Evolutionary conservation across 2,329 filamentous ascomycete genomes (phyloP).

Genomic region (Aspergillus sp.): DNA sequence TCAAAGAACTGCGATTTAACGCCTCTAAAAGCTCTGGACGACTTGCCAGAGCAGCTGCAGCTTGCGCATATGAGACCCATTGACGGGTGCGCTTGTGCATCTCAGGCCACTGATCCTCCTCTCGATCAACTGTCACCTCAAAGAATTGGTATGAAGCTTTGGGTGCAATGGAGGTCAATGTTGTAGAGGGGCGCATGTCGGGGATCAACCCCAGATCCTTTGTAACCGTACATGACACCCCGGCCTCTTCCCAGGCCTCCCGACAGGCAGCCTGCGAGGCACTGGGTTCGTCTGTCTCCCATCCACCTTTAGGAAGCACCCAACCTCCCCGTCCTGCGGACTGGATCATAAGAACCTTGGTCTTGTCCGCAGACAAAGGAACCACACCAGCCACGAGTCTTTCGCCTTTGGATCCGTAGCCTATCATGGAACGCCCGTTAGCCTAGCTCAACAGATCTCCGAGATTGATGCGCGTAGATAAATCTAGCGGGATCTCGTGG

Average conservation of each 20-base stretch:
- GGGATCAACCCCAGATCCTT: constrained; percentile 81
- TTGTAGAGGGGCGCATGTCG: constrained; percentile 63
- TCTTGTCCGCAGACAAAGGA: constrained; percentile 78
- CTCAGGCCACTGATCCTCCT: constrained; percentile 89
- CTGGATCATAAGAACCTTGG: constrained; percentile 87
- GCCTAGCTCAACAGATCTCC: constrained; percentile 6
- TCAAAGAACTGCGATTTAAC: constrained; percentile 72
- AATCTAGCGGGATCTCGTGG: not conserved
- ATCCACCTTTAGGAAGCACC: constrained; percentile 96
- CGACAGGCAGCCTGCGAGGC: constrained; percentile 76
- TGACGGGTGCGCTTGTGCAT: constrained; percentile 82
- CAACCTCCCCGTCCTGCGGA: constrained; percentile 86
- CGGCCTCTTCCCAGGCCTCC: constrained; percentile 97
- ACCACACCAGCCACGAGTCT: constrained; percentile 93
- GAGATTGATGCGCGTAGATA: not conserved
- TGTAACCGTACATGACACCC: constrained; percentile 78
- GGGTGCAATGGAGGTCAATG: constrained; percentile 57
- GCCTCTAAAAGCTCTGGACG: constrained; percentile 87
- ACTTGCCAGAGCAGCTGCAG: constrained; percentile 68
- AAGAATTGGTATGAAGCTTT: constrained; percentile 60
- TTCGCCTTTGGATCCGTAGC: constrained; percentile 88
- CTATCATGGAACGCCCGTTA: constrained; percentile 44
- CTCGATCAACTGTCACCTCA: constrained; percentile 80
- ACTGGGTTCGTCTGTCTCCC: constrained; percentile 90
- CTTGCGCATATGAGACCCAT: constrained; percentile 84